Conservation (phyloP, 306 rosid species). For the Quercus gilva region DNA sequence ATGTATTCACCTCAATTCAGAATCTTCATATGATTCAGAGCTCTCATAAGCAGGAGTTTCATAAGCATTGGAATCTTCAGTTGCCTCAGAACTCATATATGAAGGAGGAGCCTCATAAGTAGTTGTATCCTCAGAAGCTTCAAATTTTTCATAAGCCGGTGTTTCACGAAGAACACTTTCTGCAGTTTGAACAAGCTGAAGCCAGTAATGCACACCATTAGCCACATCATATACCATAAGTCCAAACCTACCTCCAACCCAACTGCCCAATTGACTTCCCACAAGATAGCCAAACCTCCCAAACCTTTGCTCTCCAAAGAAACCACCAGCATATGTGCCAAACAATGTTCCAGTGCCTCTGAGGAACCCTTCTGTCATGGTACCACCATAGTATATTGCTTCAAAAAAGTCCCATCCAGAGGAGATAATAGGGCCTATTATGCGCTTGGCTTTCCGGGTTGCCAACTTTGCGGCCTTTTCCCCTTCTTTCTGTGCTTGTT, state of each 20-base stretch:
- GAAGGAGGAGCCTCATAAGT: constrained; percentile 25
- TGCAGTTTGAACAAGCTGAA: constrained; percentile 35
- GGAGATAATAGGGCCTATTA: constrained; percentile 73
- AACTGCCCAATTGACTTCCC: constrained; percentile 89
- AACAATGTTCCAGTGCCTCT: constrained; percentile 77
- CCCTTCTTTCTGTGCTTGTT: constrained; percentile 60
- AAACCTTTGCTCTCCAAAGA: constrained; percentile 63
- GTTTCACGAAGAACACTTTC: constrained; percentile 32
- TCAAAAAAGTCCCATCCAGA: constrained; percentile 92
- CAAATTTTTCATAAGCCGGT: constrained; percentile 27
- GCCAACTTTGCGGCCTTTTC: constrained; percentile 77
- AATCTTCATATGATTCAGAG: constrained; percentile 38
- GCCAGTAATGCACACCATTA: constrained; percentile 65
- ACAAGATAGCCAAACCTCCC: constrained; percentile 85
- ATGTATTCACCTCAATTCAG: constrained; percentile 50
- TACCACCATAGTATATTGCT: constrained; percentile 82
- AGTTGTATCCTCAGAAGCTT: constrained; percentile 26
- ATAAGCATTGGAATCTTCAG: constrained; percentile 18
- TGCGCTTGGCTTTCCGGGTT: constrained; percentile 55
- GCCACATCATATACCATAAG: constrained; percentile 78
- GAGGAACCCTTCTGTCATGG: constrained; percentile 56
- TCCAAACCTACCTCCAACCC: constrained; percentile 92
- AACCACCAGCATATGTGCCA: constrained; percentile 75
- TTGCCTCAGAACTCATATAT: constrained; percentile 22
- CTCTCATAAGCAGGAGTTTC: constrained; percentile 33